phyloP scores from a whole-genome alignment of 2,329 filamentous ascomycete genomes.

The Ramichloridium luteum region DNA sequence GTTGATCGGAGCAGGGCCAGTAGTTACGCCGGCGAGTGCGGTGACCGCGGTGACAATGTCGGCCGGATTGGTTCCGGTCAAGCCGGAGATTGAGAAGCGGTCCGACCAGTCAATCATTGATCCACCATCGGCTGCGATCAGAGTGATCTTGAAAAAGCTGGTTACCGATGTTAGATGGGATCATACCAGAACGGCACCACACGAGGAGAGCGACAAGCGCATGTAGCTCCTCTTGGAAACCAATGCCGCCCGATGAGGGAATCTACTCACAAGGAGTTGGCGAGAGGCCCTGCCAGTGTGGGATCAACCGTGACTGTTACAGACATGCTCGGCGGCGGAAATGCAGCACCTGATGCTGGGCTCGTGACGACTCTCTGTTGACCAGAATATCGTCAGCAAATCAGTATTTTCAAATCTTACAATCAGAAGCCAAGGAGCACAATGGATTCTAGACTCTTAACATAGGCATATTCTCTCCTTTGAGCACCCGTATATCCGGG shows the following conservation, averaged over 20 bases:
- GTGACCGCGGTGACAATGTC: slow-evolving; percentile 26
- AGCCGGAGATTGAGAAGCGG: slow-evolving; percentile 52
- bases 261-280: slow-evolving; percentile 45
- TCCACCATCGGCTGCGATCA: slow-evolving; percentile 38
- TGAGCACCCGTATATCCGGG: slow-evolving; percentile 1
- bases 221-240: background rate
- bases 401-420: no score
- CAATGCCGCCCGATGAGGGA: no score
- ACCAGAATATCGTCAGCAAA: slow-evolving; percentile 2
- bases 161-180: no score
- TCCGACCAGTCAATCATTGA: slow-evolving; percentile 47
- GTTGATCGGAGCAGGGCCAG: slow-evolving; percentile 27
- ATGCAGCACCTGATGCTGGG: slow-evolving; percentile 6
- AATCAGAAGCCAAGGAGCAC: no score
- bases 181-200: no score
- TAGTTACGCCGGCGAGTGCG: slow-evolving; percentile 27
- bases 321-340: slow-evolving; percentile 7
- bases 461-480: slow-evolving; percentile 4
- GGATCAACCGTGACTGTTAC: slow-evolving; percentile 11
- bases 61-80: slow-evolving; percentile 48
- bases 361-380: slow-evolving; percentile 10
- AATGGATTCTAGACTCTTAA: background rate
- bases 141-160: slow-evolving; percentile 49
- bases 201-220: no score
- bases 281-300: slow-evolving; percentile 21